These are phyloP conservation scores for Neonectria sp. DNA, from an alignment of 2,329 filamentous ascomycete species.

Conservation along the genomic window DNA sequence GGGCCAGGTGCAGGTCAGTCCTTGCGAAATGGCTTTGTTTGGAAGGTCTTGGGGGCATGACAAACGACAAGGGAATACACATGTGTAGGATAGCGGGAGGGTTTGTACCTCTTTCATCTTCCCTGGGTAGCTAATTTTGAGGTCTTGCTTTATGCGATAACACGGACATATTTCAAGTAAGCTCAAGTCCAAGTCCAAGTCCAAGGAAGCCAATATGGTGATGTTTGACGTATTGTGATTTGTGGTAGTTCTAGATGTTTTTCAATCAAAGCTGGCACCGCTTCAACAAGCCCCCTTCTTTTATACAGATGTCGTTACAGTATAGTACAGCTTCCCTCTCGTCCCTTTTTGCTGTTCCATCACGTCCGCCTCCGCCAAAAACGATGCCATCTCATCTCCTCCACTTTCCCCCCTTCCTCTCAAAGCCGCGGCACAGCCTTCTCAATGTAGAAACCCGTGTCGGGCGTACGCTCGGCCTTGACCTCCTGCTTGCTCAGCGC, in stretches of 20 bases:
- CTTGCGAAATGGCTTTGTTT: not conserved
- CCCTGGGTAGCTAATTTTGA: conserved; percentile 16
- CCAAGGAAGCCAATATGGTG: not conserved
- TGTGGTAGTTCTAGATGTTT: conserved; percentile 26
- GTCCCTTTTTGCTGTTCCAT: not conserved
- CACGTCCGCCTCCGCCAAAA: not conserved
- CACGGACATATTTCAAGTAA: not conserved
- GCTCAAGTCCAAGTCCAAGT: no score
- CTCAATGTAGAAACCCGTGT: conserved; percentile 87
- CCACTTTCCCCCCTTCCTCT: not conserved
- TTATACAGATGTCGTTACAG: conserved; percentile 50
- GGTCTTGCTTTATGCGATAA: not conserved
- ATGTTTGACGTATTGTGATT: conserved; percentile 32
- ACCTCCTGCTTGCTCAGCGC: conserved; percentile 77
- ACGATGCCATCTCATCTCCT: not conserved
- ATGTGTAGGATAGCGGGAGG: conserved; percentile 41
- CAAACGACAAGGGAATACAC: conserved; percentile 18
- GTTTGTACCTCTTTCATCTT: conserved; percentile 30
- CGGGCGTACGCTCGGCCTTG: conserved; percentile 79
- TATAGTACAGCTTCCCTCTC: conserved; percentile 49
- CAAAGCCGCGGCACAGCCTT: conserved; percentile 56
- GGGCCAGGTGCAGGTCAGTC: not conserved
- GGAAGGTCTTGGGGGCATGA: conserved; percentile 1
- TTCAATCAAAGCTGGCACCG: conserved; percentile 15
- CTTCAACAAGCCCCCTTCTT: conserved; percentile 24